Conservation (phyloP, 768 basidiomycete species). For the Serendipita sp. region DNA sequence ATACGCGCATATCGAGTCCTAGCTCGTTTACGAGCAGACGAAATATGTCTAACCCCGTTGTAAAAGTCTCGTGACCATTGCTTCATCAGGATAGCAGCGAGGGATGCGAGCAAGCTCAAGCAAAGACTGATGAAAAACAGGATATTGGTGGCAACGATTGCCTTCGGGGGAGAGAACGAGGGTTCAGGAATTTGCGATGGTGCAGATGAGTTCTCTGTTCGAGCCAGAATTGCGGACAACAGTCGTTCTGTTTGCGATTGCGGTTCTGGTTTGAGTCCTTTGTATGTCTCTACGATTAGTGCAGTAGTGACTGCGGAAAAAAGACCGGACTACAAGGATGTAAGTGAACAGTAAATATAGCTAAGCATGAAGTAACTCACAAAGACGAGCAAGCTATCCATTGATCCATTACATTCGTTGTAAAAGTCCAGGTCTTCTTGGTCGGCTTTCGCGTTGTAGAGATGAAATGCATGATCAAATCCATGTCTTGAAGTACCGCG, state of each 20-base stretch:
- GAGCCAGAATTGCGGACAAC: not conserved
- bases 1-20: not conserved
- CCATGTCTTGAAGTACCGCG: no score
- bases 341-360: not conserved
- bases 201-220: not conserved
- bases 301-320: not conserved
- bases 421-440: not conserved
- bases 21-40: not conserved
- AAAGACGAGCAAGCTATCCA: not conserved
- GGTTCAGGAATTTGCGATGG: not conserved
- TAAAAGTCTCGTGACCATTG: not conserved
- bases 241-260: not conserved
- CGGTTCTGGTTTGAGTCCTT: not conserved
- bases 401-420: not conserved
- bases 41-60: not conserved
- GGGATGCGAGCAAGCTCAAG: not conserved
- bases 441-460: not conserved
- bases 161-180: not conserved
- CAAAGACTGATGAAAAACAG: not conserved
- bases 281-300: not conserved
- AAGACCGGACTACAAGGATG: not conserved
- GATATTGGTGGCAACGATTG: not conserved
- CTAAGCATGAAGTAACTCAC: not conserved
- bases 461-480: not conserved
- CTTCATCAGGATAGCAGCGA: not conserved